A percentile compares a stretch with the other conserved stretches of the same genome.
Evolutionary conservation across 768 basidiomycete species (phyloP).

Genomic region (Pholiota conissans): DNA sequence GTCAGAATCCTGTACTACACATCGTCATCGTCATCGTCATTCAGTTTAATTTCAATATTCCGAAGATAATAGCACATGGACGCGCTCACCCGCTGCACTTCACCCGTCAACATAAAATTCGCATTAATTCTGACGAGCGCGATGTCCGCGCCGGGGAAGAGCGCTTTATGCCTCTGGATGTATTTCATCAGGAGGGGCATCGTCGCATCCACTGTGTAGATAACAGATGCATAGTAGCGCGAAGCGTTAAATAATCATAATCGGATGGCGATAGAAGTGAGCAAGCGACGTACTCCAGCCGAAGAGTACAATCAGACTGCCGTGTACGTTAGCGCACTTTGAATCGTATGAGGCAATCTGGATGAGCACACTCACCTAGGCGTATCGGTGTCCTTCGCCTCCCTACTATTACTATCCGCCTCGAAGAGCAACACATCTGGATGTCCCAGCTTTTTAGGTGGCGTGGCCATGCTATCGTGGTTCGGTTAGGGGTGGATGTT

Average conservation of each 20-base stretch:
- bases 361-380: not conserved
- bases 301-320: not conserved
- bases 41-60: not conserved
- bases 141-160: not conserved
- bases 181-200: not conserved
- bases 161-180: not conserved
- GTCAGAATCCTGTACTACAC: not conserved
- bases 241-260: not conserved
- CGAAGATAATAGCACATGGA: not conserved
- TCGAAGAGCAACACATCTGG: not conserved
- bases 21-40: too few relatives aligned
- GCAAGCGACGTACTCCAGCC: not conserved
- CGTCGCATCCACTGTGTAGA: not conserved
- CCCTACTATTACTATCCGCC: not conserved
- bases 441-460: not conserved
- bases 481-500: too few relatives aligned
- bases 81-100: not conserved
- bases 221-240: not conserved
- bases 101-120: constrained; percentile 1
- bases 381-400: not conserved
- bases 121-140: not conserved
- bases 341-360: not conserved
- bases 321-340: not conserved
- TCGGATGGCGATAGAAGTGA: too few relatives aligned
- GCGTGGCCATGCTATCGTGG: too few relatives aligned